phyloP scores from a whole-genome alignment of 495 filamentous ascomycete species.

The Xylaria longipes region DNA sequence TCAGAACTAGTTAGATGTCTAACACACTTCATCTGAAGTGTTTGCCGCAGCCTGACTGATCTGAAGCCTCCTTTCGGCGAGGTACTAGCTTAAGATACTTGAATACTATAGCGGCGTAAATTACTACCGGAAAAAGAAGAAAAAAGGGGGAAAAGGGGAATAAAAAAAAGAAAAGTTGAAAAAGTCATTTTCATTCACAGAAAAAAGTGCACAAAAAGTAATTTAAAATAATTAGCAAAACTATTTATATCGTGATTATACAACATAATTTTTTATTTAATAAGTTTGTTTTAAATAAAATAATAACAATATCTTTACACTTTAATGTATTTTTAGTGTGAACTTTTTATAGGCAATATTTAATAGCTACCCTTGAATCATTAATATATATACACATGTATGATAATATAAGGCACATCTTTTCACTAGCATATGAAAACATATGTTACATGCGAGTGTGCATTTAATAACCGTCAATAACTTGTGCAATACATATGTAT shows the following conservation, averaged over 20 bases:
- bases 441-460: not conserved
- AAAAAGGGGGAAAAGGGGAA: too few relatives aligned
- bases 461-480: not conserved
- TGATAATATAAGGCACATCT: not conserved
- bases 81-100: not conserved
- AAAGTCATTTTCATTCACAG: too few relatives aligned
- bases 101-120: not conserved
- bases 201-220: too few relatives aligned
- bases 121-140: too few relatives aligned
- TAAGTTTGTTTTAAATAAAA: too few relatives aligned
- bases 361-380: not conserved
- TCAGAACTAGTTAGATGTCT: not conserved
- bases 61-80: not conserved
- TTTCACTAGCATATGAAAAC: not conserved
- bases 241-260: too few relatives aligned
- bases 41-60: not conserved
- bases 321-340: too few relatives aligned
- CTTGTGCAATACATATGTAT: not conserved
- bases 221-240: too few relatives aligned
- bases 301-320: too few relatives aligned
- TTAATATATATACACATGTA: not conserved
- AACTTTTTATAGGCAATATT: too few relatives aligned
- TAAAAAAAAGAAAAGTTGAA: too few relatives aligned
- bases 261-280: too few relatives aligned
- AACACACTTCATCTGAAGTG: not conserved